Evolutionary conservation across 805 yeast genomes (phyloP).

Genomic region (Naumovozyma baii): DNA sequence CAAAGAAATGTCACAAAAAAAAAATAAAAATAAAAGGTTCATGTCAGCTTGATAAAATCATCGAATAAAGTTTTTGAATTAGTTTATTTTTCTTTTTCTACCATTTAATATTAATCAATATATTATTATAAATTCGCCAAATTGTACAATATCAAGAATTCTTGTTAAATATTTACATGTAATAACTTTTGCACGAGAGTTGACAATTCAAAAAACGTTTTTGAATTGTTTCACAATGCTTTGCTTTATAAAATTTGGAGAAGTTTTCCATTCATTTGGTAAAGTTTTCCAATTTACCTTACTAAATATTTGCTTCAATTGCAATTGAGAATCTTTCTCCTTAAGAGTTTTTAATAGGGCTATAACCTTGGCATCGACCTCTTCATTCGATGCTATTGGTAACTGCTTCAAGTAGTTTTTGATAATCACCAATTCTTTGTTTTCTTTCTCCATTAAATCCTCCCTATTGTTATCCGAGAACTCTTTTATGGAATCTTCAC

Average conservation of each 20-base stretch:
- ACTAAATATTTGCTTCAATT: conserved; percentile 26
- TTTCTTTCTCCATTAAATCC: conserved; percentile 48
- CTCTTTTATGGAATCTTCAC: conserved; percentile 41
- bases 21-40: too few species aligned
- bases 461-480: conserved; percentile 37
- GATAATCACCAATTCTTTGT: conserved; percentile 37
- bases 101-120: too few species aligned
- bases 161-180: conserved; percentile 1
- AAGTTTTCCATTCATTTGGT: conserved; percentile 32
- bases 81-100: too few species aligned
- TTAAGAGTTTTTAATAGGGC: conserved; percentile 18
- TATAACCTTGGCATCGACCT: conserved; percentile 30
- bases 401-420: conserved; percentile 32
- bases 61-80: too few species aligned
- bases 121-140: too few species aligned
- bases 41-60: too few species aligned
- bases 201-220: conserved; percentile 2
- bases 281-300: conserved; percentile 28
- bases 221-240: conserved; percentile 26
- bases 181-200: background rate
- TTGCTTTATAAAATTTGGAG: conserved; percentile 24
- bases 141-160: too few species aligned
- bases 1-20: too few species aligned
- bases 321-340: conserved; percentile 15
- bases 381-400: conserved; percentile 42